These are phyloP conservation scores for Petunia axillaris DNA, from an alignment of 257 asterid species.

Conservation along the genomic window DNA sequence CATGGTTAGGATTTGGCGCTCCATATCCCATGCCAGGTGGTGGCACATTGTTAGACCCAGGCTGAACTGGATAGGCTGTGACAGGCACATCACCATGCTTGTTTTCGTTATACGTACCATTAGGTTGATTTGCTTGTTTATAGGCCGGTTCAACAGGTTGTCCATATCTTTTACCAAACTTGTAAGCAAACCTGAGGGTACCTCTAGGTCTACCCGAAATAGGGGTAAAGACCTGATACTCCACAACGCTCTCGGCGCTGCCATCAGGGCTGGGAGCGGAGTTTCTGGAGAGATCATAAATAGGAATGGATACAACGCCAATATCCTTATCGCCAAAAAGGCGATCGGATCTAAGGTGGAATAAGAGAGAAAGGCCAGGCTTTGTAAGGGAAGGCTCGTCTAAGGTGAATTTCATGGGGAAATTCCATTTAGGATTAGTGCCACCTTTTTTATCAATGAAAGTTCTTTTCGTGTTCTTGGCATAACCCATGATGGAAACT, in stretches of 20 bases:
- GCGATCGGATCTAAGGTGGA: slow-evolving; percentile 17
- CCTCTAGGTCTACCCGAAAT: slow-evolving; percentile 21
- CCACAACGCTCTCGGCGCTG: neutral
- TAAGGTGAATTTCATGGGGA: slow-evolving; percentile 48
- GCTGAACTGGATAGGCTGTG: slow-evolving; percentile 19
- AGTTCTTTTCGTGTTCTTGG: slow-evolving; percentile 45
- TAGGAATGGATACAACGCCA: slow-evolving; percentile 23
- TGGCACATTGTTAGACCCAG: neutral
- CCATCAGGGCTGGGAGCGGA: neutral
- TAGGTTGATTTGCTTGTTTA: neutral
- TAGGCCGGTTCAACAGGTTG: neutral
- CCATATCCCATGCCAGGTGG: slow-evolving; percentile 13
- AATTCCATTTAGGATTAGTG: slow-evolving; percentile 55
- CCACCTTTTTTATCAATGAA: slow-evolving; percentile 54
- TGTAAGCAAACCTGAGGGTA: slow-evolving; percentile 16
- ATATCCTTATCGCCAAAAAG: slow-evolving; percentile 3
- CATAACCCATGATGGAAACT: slow-evolving; percentile 54
- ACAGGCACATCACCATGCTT: slow-evolving; percentile 3
- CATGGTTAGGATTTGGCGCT: neutral
- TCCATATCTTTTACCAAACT: slow-evolving; percentile 27
- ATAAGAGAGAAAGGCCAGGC: neutral
- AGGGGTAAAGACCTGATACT: slow-evolving; percentile 18
- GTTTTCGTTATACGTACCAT: neutral
- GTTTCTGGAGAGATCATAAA: slow-evolving; percentile 6
- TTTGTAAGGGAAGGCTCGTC: slow-evolving; percentile 21